Percentiles rank a stretch among this genome's conserved stretches.
These are phyloP conservation scores for Rhodamnia rubescens DNA, from an alignment of 345 rosid species.

Conservation along the genomic window DNA sequence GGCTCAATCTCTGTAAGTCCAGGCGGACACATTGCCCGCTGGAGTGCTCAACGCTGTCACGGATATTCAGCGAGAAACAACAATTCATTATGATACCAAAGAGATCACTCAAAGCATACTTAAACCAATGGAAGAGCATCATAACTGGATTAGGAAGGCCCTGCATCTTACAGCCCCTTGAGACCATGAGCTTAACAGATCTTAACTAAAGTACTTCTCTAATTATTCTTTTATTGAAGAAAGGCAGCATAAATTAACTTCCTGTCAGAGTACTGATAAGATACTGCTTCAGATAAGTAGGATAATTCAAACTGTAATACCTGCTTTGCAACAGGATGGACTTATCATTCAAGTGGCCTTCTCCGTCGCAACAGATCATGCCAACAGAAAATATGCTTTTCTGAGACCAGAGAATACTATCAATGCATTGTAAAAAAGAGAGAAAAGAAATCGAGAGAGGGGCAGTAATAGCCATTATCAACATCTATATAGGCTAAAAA, in stretches of 20 bases:
- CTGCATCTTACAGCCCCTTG: not conserved
- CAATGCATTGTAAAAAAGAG: not conserved
- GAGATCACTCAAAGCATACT: not conserved
- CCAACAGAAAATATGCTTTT: slow-evolving; percentile 72
- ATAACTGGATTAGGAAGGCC: not conserved
- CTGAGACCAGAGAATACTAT: slow-evolving; percentile 25
- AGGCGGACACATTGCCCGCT: slow-evolving; percentile 79
- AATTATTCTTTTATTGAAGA: not conserved
- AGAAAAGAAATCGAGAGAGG: not conserved
- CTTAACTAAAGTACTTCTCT: not conserved
- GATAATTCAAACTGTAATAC: slow-evolving; percentile 19
- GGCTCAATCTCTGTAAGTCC: slow-evolving; percentile 54
- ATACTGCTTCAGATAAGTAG: not conserved
- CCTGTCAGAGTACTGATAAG: not conserved
- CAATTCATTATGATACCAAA: not conserved
- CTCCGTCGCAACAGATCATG: slow-evolving; percentile 94
- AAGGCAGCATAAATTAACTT: not conserved
- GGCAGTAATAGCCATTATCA: not conserved
- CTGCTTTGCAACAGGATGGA: slow-evolving; percentile 85
- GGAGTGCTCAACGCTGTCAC: slow-evolving; percentile 60
- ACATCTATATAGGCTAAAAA: not conserved
- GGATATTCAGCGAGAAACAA: not conserved
- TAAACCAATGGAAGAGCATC: not conserved
- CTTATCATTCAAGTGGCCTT: slow-evolving; percentile 83
- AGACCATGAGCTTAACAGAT: not conserved